phyloP scores from a whole-genome alignment of 306 rosid genomes.

The Dryas octopetala region DNA sequence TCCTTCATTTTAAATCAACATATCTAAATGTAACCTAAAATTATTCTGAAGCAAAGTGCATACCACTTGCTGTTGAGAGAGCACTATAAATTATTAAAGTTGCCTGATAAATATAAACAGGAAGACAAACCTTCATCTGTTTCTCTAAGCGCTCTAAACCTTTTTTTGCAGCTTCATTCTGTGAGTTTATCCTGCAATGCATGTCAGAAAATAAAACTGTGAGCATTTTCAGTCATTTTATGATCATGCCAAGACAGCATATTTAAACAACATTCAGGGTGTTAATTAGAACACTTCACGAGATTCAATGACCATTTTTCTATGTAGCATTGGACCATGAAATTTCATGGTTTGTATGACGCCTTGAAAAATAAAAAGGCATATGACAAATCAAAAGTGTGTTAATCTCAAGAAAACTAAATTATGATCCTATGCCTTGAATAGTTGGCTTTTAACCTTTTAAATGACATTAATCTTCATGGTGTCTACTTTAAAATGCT shows the following conservation, averaged over 20 bases:
- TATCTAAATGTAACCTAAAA: background rate
- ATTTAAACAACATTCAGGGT: background rate
- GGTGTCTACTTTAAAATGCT: background rate
- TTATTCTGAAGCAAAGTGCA: background rate
- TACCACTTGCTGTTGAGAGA: background rate
- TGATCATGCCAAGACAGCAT: too few relatives aligned
- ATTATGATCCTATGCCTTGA: background rate
- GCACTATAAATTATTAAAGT: constrained; percentile 15
- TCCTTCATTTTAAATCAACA: background rate
- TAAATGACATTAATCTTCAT: background rate
- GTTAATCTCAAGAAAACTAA: background rate
- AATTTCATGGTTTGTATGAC: background rate
- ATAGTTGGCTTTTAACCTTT: constrained; percentile 1
- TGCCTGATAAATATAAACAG: constrained; percentile 3
- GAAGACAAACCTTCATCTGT: constrained; percentile 79
- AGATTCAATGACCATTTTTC: background rate
- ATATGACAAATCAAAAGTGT: background rate
- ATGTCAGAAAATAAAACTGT: constrained; percentile 20
- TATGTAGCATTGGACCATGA: background rate
- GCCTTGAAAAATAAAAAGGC: background rate
- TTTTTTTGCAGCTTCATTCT: constrained; percentile 90
- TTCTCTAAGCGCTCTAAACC: constrained; percentile 97
- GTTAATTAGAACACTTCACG: background rate
- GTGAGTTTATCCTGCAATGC: constrained; percentile 80
- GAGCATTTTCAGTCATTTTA: background rate